phyloP scores from a whole-genome alignment of 2,329 filamentous ascomycete genomes.

The Fusarium sp. region DNA sequence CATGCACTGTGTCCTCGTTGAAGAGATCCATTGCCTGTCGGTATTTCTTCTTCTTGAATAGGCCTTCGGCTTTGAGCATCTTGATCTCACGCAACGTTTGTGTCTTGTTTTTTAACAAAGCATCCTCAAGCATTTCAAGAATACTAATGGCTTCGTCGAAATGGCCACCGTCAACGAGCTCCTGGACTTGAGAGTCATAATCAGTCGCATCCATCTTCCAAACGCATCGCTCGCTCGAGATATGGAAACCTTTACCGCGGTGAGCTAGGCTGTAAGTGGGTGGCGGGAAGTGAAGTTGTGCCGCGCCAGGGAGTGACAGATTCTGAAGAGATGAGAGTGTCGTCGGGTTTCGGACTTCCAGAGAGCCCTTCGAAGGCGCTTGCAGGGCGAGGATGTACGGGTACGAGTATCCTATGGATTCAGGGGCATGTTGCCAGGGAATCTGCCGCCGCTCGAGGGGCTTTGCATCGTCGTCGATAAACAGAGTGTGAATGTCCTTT shows the following conservation, averaged over 20 bases:
- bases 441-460: constrained; percentile 86
- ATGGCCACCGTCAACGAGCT: constrained; percentile 78
- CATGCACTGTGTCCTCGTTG: constrained; percentile 83
- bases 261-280: constrained; percentile 95
- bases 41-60: constrained; percentile 88
- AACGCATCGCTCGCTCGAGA: constrained; percentile 89
- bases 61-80: constrained; percentile 87
- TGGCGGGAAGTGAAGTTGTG: constrained; percentile 89
- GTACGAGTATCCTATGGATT: constrained; percentile 95
- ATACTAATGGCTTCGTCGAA: constrained; percentile 95
- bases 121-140: constrained; percentile 90
- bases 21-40: constrained; percentile 90
- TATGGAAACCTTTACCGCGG: constrained; percentile 94
- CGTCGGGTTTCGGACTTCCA: constrained; percentile 94
- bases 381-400: constrained; percentile 93
- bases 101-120: constrained; percentile 84
- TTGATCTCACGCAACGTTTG: constrained; percentile 86
- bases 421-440: constrained; percentile 90
- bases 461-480: constrained; percentile 87
- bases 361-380: constrained; percentile 81
- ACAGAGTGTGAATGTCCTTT: constrained; percentile 97
- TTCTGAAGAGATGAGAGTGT: constrained; percentile 91
- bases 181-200: constrained; percentile 89
- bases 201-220: constrained; percentile 97
- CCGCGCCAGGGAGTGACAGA: constrained; percentile 84